A percentile compares a stretch with the other conserved stretches of the same genome.
These are phyloP conservation scores for Sporothrix pseudoabietina DNA, from an alignment of 2,329 filamentous ascomycete species.

Conservation along the genomic window DNA sequence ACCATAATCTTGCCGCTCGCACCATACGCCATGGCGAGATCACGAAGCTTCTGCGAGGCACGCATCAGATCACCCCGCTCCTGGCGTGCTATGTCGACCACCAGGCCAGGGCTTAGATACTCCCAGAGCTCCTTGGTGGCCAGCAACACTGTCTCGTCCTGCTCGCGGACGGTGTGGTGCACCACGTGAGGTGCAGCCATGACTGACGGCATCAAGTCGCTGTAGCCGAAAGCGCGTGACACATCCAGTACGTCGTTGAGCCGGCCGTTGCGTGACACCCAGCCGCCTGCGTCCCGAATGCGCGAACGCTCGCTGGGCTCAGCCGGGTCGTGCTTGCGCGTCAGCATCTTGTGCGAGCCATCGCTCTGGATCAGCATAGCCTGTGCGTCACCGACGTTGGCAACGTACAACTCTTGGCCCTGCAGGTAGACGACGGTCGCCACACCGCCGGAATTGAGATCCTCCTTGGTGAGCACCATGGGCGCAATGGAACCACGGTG, in stretches of 20 bases:
- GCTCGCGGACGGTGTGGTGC: constrained; percentile 76
- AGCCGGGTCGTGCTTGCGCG: constrained; percentile 89
- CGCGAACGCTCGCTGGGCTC: constrained; percentile 80
- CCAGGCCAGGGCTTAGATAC: constrained; percentile 83
- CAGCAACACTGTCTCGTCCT: constrained; percentile 90
- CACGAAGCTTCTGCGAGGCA: constrained; percentile 89
- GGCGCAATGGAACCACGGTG: constrained; percentile 69
- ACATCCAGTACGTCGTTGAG: constrained; percentile 90
- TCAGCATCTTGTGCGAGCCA: constrained; percentile 79
- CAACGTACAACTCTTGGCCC: constrained; percentile 86
- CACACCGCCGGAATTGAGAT: constrained; percentile 85
- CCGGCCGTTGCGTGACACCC: constrained; percentile 91
- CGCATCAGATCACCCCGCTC: constrained; percentile 91
- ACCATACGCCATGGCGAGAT: constrained; percentile 93
- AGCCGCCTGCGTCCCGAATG: constrained; percentile 92
- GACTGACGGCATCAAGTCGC: constrained; percentile 86
- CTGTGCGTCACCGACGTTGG: constrained; percentile 93
- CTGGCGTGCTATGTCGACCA: constrained; percentile 86
- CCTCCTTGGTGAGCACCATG: constrained; percentile 82
- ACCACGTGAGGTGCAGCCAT: constrained; percentile 86
- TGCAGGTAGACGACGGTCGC: constrained; percentile 90
- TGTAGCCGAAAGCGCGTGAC: constrained; percentile 92
- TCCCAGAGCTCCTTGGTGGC: constrained; percentile 96
- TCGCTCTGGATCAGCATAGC: constrained; percentile 93
- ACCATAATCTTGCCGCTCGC: constrained; percentile 97